Conservation (phyloP, 2,329 filamentous ascomycete genomes). For the Ophiosphaerella korrae region DNA sequence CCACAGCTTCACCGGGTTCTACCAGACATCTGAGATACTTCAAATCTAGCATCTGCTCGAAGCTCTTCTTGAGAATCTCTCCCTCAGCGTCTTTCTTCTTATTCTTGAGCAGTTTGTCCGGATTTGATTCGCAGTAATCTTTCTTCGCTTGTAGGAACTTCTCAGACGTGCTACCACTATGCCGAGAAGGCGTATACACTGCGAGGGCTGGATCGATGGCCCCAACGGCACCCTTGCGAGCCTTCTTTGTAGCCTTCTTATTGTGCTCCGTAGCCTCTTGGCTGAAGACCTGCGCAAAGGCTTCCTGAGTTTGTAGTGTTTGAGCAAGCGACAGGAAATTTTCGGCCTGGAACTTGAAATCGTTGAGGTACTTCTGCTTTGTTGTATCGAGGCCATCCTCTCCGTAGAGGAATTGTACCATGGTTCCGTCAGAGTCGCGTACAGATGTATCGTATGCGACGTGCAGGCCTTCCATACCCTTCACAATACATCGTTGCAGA, state of each 20-base stretch:
- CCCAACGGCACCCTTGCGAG: slow-evolving; percentile 71
- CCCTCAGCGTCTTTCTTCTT: slow-evolving; percentile 61
- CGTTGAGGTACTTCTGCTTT: slow-evolving; percentile 87
- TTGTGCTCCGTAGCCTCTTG: slow-evolving; percentile 68
- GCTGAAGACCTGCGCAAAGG: slow-evolving; percentile 62
- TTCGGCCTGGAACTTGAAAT: slow-evolving; percentile 88
- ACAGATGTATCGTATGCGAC: slow-evolving; percentile 95
- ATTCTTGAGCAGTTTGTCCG: slow-evolving; percentile 62
- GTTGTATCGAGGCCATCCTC: slow-evolving; percentile 94
- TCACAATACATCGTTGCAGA: slow-evolving; percentile 94
- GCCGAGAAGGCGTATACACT: slow-evolving; percentile 74
- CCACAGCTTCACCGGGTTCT: slow-evolving; percentile 94
- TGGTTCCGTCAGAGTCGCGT: slow-evolving; percentile 87
- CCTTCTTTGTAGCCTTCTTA: slow-evolving; percentile 75
- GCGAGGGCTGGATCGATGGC: slow-evolving; percentile 77
- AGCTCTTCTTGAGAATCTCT: slow-evolving; percentile 65
- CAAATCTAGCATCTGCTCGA: slow-evolving; percentile 82
- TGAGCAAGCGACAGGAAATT: slow-evolving; percentile 83
- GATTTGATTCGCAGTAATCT: slow-evolving; percentile 79
- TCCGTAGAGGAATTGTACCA: slow-evolving; percentile 95
- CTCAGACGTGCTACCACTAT: slow-evolving; percentile 87
- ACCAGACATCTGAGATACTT: slow-evolving; percentile 93
- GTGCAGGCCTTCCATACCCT: slow-evolving; percentile 94
- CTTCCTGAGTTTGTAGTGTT: slow-evolving; percentile 70
- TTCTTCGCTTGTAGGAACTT: slow-evolving; percentile 75